These are phyloP conservation scores for Trypanosoma rangeli DNA, from an alignment of 208 protist genomes.

Conservation along the genomic window DNA sequence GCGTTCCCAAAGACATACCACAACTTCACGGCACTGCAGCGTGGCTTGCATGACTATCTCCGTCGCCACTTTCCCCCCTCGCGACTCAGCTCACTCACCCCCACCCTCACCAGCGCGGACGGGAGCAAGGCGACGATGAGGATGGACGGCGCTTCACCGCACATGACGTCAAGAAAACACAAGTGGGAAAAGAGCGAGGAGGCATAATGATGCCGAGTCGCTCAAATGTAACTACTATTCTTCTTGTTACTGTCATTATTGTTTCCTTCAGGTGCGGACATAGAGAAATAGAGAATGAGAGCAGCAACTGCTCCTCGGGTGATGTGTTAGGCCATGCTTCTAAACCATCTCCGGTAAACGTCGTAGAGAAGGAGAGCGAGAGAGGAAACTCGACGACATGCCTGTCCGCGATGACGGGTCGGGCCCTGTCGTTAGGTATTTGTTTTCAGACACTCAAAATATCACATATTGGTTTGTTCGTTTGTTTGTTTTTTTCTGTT, in stretches of 20 bases:
- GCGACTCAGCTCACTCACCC: conserved; percentile 5
- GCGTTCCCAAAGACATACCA: conserved; percentile 48
- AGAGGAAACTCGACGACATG: neutral
- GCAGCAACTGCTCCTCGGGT: neutral
- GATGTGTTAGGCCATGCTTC: conserved; percentile 1
- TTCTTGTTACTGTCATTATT: neutral
- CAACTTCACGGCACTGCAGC: conserved; percentile 87
- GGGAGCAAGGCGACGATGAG: neutral
- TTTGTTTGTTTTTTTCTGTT: conserved; percentile 10
- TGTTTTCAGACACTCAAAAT: neutral
- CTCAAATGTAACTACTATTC: neutral
- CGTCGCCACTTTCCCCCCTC: conserved; percentile 70
- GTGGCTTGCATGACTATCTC: conserved; percentile 78
- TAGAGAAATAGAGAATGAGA: conserved; percentile 15
- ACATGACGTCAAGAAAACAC: neutral
- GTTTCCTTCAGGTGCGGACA: neutral
- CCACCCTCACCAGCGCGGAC: neutral
- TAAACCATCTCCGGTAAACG: neutral
- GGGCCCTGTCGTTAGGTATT: neutral
- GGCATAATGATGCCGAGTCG: neutral
- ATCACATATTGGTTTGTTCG: neutral
- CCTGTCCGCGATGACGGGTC: neutral
- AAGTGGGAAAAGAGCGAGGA: conserved; percentile 1
- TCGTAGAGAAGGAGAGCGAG: conserved; percentile 1
- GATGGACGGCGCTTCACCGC: neutral